Conservation (phyloP, 1,284 basidiomycete species). For the Athelia sp. region DNA sequence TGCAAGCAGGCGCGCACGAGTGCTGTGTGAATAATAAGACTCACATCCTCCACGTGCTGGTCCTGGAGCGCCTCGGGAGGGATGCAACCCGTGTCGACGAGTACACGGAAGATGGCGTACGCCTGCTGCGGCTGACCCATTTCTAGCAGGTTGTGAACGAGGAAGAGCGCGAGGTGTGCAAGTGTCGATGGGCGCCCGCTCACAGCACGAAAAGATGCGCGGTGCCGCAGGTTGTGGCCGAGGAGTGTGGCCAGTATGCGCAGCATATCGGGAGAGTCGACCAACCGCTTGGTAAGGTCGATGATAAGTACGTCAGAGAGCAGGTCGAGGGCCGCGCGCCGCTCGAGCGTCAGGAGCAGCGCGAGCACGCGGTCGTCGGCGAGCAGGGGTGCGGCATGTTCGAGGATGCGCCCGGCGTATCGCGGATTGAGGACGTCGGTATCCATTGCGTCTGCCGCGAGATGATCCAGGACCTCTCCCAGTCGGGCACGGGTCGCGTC, state of each 20-base stretch:
- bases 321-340: background rate
- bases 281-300: background rate
- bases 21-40: slow-evolving; percentile 38
- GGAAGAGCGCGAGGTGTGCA: slow-evolving; percentile 15
- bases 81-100: slow-evolving; percentile 28
- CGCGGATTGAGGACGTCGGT: background rate
- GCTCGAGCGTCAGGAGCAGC: background rate
- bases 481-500: slow-evolving; percentile 24
- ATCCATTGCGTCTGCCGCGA: slow-evolving; percentile 29
- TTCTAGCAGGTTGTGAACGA: slow-evolving; percentile 28
- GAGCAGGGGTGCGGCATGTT: background rate
- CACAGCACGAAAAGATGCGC: too few species aligned
- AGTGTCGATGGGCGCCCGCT: background rate
- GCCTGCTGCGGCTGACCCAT: slow-evolving; percentile 25
- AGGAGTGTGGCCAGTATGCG: background rate
- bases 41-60: slow-evolving; percentile 30
- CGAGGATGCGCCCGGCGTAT: background rate
- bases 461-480: slow-evolving; percentile 25
- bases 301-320: background rate
- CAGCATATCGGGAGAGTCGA: background rate
- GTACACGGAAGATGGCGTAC: slow-evolving; percentile 37
- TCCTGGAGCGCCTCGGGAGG: slow-evolving; percentile 34
- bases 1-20: slow-evolving; percentile 42
- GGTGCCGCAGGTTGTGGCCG: background rate
- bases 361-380: background rate